Evolutionary conservation across 441 rosid species (phyloP), one percentile per base, ranked within the genome.

Genomic region (Croton laevigatus): DNA sequence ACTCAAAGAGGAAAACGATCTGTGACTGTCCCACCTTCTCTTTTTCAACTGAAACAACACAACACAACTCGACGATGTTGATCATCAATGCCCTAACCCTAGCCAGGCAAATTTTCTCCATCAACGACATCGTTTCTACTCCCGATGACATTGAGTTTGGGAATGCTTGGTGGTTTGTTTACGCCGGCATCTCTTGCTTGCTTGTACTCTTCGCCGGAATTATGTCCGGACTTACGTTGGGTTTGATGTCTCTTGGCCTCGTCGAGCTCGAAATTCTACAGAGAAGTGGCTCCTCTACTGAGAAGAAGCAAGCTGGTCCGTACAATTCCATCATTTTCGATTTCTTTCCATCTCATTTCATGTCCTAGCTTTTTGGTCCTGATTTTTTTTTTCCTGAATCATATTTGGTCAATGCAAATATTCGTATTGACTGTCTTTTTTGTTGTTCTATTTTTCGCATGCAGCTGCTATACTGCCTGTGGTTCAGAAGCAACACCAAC

Each of bases 401-500:
- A n/a, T 49, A 1, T 49, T 49, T 49, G 53, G 53, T 49, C 17
- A n/a, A 16, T 49, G 17, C 3, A 17, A 17, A n/a, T 4, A 2
- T 36, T 37, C 17, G 32, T 8, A 16, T 23, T 3, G 57, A 52
- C 19, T 11, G 27, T 7, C 19, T 53, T 9, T 53, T n/a, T 7
- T 20, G 23, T 53, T 53, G 53, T 16, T 2, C n/a, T 20, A 11
- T 59, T 4, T 55, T 59, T 59, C 36, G 68, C 14, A 16, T 59
- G 48, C 75, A 94, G 98, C 97, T 76, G 76, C 79, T 12, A 90
- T 94, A 65, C 72, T 89, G 23, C 97, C 97, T 0, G 97, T 94
- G 70, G 94, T 94, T 69, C 87, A 94, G 72, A 94, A 91, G 82
- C 97, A 94, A 76, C 98, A 94, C 72, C 97, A 94, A 81, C 97